These are phyloP conservation scores for Penicillium macrosclerotiorum DNA, from an alignment of 495 filamentous ascomycete species.

Conservation along the genomic window DNA sequence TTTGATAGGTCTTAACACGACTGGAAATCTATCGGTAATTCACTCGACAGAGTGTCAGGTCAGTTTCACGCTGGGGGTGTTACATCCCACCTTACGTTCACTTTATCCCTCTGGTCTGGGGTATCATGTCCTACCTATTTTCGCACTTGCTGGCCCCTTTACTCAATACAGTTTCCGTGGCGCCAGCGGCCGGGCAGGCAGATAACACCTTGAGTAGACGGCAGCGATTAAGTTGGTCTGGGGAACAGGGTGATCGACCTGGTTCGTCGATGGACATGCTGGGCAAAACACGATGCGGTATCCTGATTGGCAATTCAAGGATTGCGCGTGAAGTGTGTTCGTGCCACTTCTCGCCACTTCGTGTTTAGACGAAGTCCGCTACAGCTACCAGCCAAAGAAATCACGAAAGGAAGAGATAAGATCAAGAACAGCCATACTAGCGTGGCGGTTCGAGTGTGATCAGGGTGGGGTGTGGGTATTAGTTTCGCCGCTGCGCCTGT, in stretches of 20 bases:
- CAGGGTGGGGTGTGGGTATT: background rate
- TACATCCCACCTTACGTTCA: background rate
- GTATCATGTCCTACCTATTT: constrained; percentile 7
- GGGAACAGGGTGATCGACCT: constrained; percentile 19
- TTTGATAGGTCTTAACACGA: constrained; percentile 56
- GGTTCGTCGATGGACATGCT: constrained; percentile 16
- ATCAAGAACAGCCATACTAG: background rate
- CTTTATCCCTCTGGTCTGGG: constrained; percentile 2
- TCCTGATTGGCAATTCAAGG: constrained; percentile 20
- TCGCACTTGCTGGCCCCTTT: background rate
- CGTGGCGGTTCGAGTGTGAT: background rate
- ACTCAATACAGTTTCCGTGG: constrained; percentile 18
- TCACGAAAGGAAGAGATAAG: background rate
- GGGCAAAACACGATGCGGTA: constrained; percentile 23
- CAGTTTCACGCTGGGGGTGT: constrained; percentile 35
- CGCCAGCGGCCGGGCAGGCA: constrained; percentile 10
- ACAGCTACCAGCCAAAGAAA: background rate
- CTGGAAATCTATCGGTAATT: constrained; percentile 51
- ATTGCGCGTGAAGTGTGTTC: constrained; percentile 14
- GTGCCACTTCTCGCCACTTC: background rate
- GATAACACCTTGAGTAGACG: constrained; percentile 13
- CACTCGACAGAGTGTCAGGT: constrained; percentile 51
- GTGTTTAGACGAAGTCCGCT: background rate
- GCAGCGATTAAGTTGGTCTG: constrained; percentile 18
- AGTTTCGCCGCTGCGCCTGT: background rate